phyloP scores from a whole-genome alignment of 2,329 filamentous ascomycete species.

The Diaporthe helianthi region DNA sequence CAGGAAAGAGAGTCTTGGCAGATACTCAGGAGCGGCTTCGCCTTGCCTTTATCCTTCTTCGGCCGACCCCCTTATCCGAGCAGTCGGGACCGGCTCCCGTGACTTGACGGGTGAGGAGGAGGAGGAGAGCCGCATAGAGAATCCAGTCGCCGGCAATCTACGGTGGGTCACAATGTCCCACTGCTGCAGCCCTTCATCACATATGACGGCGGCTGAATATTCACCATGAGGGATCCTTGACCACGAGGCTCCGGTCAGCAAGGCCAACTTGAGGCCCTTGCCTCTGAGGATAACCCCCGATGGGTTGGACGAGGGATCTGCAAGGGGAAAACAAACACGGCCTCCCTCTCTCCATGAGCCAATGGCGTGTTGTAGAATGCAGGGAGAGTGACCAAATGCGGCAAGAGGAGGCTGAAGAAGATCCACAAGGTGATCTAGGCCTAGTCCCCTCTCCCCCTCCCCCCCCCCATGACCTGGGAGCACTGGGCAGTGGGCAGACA shows the following conservation, averaged over 20 bases:
- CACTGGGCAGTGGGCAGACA: background rate
- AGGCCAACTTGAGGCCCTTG: constrained; percentile 12
- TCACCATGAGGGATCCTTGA: constrained; percentile 19
- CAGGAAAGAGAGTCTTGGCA: background rate
- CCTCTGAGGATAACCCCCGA: constrained; percentile 14
- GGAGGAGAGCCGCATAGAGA: constrained; percentile 2
- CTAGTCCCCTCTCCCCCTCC: background rate
- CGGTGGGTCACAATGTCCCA: constrained; percentile 25
- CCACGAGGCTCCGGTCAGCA: constrained; percentile 4
- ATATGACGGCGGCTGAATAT: constrained; percentile 9
- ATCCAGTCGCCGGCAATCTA: constrained; percentile 4
- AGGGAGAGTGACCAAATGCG: background rate
- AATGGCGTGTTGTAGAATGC: constrained; percentile 31
- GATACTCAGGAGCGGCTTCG: background rate
- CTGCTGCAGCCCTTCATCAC: constrained; percentile 32
- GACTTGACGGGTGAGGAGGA: background rate
- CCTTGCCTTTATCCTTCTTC: constrained; percentile 25
- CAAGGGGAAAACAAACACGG: constrained; percentile 9
- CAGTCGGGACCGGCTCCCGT: constrained; percentile 11
- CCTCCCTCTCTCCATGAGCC: background rate
- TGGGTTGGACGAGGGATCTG: constrained; percentile 6
- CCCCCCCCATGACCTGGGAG: too few species aligned
- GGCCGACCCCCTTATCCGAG: constrained; percentile 5
- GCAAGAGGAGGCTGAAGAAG: constrained; percentile 14
- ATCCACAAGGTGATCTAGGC: constrained; percentile 18